A percentile compares a stretch with the other conserved stretches of the same genome.
Conservation (phyloP, 352 stramenopile species). For the Phytophthora fragariae region DNA sequence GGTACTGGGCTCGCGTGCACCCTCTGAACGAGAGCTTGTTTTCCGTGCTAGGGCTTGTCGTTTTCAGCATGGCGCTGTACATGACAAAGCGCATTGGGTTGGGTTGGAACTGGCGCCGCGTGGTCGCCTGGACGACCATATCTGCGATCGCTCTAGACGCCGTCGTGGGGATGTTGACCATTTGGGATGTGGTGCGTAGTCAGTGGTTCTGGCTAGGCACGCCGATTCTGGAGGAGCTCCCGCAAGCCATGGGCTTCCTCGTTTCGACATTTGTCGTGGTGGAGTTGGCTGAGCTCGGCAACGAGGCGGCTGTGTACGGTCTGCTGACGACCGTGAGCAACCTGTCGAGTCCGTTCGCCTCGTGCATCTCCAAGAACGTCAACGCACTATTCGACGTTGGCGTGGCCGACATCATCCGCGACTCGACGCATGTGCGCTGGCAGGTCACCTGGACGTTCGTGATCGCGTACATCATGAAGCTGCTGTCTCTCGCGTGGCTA, state of each 20-base stretch:
- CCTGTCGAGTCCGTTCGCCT: slow-evolving; percentile 52
- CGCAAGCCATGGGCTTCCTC: slow-evolving; percentile 57
- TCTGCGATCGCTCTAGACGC: slow-evolving; percentile 50
- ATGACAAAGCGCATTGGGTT: slow-evolving; percentile 54
- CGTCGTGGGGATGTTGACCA: slow-evolving; percentile 45
- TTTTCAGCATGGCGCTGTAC: slow-evolving; percentile 49
- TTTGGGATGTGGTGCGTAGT: slow-evolving; percentile 62
- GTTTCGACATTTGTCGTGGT: slow-evolving; percentile 66
- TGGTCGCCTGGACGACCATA: slow-evolving; percentile 47
- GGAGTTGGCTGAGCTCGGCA: slow-evolving; percentile 60
- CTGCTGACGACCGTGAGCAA: slow-evolving; percentile 63
- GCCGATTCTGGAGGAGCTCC: slow-evolving; percentile 56
- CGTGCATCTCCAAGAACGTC: slow-evolving; percentile 52
- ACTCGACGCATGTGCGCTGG: slow-evolving; percentile 45
- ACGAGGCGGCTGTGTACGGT: slow-evolving; percentile 66
- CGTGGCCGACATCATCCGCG: slow-evolving; percentile 43
- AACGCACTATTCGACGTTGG: slow-evolving; percentile 47
- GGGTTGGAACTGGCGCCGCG: slow-evolving; percentile 56
- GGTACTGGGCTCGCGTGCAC: slow-evolving; percentile 44
- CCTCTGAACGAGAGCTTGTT: slow-evolving; percentile 45
- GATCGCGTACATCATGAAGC: slow-evolving; percentile 58
- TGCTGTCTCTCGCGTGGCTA: slow-evolving; percentile 59
- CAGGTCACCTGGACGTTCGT: slow-evolving; percentile 50
- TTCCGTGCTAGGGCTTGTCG: slow-evolving; percentile 37
- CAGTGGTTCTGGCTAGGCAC: slow-evolving; percentile 74